A percentile compares a stretch with the other conserved stretches of the same genome.
phyloP scores from a whole-genome alignment of 2,329 filamentous ascomycete genomes.

The Apiospora koreana region DNA sequence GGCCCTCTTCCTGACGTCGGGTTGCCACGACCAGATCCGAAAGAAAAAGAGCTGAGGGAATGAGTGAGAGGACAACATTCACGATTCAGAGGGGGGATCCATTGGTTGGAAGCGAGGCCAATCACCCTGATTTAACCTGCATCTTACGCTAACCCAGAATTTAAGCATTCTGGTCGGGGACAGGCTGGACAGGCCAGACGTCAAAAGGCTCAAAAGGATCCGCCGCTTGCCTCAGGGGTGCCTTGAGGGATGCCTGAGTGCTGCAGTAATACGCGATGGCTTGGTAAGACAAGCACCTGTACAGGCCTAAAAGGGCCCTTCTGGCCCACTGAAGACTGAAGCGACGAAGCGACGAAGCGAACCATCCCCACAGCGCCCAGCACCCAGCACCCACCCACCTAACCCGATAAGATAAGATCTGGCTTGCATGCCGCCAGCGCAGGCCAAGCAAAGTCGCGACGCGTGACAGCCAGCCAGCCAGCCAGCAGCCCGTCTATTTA shows the following conservation, averaged over 20 bases:
- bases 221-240: not conserved
- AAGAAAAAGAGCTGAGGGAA: not conserved
- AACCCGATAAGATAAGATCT: constrained; percentile 8
- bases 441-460: not conserved
- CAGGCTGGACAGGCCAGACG: not conserved
- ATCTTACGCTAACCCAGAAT: not conserved
- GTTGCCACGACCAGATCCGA: not conserved
- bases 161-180: not conserved
- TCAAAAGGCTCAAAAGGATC: not conserved
- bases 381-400: not conserved
- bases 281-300: not conserved
- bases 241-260: not conserved
- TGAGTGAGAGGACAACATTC: constrained; percentile 2
- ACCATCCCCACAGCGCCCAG: not conserved
- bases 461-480: not conserved
- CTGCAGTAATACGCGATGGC: not conserved
- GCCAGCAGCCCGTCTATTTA: not conserved
- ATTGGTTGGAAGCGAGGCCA: not conserved
- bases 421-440: not conserved
- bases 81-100: not conserved
- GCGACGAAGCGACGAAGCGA: too few species aligned
- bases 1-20: constrained; percentile 1
- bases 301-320: not conserved
- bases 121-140: not conserved
- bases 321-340: not conserved